Base-by-base conservation (phyloP, 83 land plant species). In the Thuja plicata region DNA sequence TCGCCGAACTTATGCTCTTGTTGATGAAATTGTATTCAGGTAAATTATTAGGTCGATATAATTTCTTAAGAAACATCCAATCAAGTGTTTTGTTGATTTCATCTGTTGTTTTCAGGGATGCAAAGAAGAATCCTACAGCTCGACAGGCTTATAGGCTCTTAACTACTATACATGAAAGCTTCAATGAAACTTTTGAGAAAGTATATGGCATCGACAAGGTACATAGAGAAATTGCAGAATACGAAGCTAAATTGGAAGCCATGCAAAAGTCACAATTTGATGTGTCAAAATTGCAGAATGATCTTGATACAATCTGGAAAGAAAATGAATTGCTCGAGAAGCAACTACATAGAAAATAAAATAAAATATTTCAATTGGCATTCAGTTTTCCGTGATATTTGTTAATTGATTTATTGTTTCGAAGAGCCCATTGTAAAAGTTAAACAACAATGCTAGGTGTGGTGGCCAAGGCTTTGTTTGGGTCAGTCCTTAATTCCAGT, bases 21-120 rank as follows among this genome's bases (percentile, higher is more conserved):
- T 93, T 13, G 96, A 96, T 87, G 99, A 96, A 87, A 92, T 92
- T 32, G 88, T 95, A 0, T 95, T 95, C 92, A 95, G 97, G 98
- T 97, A 84, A 19, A 43, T 13, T 34, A 86, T 60, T 62, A 55
- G 45, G 30, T 12, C 62, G 16, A 37, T 62, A 40, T 62, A 35
- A 60, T 60, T 86, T 62, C 30, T 57, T 24, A 41, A 71, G 38
- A 50, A 40, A 89, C 46, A 34, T 21, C 48, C 60, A 46, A 13
- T 80, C 40, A 89, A 15, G 35, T 46, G 43, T 43, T 11, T n/a
- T 80, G 27, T 54, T 77, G 66, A 13, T 78, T 89, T 83, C 57
- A 40, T 60, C 46, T 86, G 30, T 62, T 85, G 37, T 62, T 24
- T 91, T 76, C 93, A 96, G 99, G 94, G 97, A 97, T 91, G 98